phyloP scores from a whole-genome alignment of 805 yeast genomes.

The Saccharomycopsis vini region DNA sequence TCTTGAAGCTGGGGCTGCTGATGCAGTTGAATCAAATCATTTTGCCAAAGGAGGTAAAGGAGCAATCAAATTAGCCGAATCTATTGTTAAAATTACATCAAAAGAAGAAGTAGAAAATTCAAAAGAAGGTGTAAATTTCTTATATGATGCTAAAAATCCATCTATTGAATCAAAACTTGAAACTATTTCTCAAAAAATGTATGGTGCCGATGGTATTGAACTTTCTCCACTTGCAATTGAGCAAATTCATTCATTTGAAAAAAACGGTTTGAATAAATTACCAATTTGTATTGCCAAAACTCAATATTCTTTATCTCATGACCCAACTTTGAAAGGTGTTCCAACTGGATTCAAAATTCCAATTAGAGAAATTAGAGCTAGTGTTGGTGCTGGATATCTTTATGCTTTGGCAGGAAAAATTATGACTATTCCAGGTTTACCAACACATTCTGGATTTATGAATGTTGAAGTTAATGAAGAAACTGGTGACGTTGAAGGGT shows the following conservation, averaged over 20 bases:
- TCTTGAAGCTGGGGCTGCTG: slow-evolving; percentile 83
- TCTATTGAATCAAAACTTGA: slow-evolving; percentile 73
- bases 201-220: slow-evolving; percentile 83
- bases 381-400: slow-evolving; percentile 94
- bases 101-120: slow-evolving; percentile 33
- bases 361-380: slow-evolving; percentile 85
- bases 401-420: slow-evolving; percentile 96
- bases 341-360: slow-evolving; percentile 93
- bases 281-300: slow-evolving; percentile 98
- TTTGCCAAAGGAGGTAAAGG: slow-evolving; percentile 96
- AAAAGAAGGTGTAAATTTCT: slow-evolving; percentile 39
- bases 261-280: slow-evolving; percentile 81
- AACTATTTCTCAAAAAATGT: slow-evolving; percentile 78
- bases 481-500: slow-evolving; percentile 86
- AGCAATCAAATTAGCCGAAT: slow-evolving; percentile 73
- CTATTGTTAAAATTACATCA: slow-evolving; percentile 72
- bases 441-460: slow-evolving; percentile 95
- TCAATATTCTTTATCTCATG: slow-evolving; percentile 92
- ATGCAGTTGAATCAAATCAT: slow-evolving; percentile 84
- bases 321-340: slow-evolving; percentile 86
- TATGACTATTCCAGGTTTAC: slow-evolving; percentile 94
- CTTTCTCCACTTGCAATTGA: slow-evolving; percentile 71
- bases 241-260: slow-evolving; percentile 72
- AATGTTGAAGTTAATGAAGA: slow-evolving; percentile 85
- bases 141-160: slow-evolving; percentile 58